Evolutionary conservation across 768 basidiomycete species (phyloP).

Genomic region (Neoboletus subvelutipes): DNA sequence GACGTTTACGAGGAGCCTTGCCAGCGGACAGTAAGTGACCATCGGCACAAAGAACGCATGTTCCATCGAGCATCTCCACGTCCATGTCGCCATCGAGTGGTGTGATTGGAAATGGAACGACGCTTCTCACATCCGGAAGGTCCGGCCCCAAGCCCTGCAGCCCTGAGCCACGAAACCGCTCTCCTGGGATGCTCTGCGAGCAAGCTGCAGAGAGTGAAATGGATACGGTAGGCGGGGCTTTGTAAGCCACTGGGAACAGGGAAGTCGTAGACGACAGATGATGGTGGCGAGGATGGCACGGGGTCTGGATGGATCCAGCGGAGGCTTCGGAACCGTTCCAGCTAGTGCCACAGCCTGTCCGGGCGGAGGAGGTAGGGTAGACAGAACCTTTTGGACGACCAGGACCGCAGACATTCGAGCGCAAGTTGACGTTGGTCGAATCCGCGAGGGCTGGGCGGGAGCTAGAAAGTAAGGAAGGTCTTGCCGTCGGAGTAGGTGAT

Average conservation of each 20-base stretch:
- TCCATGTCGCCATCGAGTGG: slow-evolving; percentile 24
- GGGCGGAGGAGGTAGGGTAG: slow-evolving; percentile 21
- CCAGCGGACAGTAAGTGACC: not conserved
- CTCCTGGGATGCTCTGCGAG: slow-evolving; percentile 18
- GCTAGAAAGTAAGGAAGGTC: not conserved
- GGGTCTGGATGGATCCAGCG: not conserved
- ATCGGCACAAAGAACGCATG: slow-evolving; percentile 9
- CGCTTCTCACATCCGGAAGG: slow-evolving; percentile 30
- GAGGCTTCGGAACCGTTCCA: slow-evolving; percentile 9
- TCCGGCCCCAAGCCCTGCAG: slow-evolving; percentile 17
- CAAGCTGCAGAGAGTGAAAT: slow-evolving; percentile 38
- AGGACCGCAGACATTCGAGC: slow-evolving; percentile 4
- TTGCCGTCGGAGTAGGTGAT: not conserved
- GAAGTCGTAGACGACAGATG: slow-evolving; percentile 7
- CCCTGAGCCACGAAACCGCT: not conserved
- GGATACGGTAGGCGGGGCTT: slow-evolving; percentile 40
- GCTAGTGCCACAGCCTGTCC: slow-evolving; percentile 9
- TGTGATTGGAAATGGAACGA: slow-evolving; percentile 39
- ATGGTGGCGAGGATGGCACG: slow-evolving; percentile 7
- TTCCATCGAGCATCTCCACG: slow-evolving; percentile 31
- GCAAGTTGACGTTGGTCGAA: slow-evolving; percentile 25
- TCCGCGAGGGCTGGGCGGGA: slow-evolving; percentile 25
- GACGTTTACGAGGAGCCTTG: slow-evolving; percentile 30
- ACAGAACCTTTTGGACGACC: slow-evolving; percentile 8
- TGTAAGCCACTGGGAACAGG: slow-evolving; percentile 26